phyloP scores from a whole-genome alignment of 352 stramenopile species.

The Pythium utonaiense region DNA sequence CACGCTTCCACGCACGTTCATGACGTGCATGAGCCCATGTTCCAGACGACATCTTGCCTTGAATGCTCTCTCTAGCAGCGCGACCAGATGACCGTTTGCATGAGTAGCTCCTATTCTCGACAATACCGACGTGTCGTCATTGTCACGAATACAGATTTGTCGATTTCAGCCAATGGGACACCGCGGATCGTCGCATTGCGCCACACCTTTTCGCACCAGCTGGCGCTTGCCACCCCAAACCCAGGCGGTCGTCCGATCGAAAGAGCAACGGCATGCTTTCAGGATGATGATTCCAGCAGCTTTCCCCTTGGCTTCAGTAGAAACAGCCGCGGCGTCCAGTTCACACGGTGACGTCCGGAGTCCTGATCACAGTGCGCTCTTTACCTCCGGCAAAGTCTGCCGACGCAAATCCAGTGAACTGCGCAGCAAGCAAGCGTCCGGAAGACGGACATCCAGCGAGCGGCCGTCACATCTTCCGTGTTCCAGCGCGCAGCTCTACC shows the following conservation, averaged over 20 bases:
- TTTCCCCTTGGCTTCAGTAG: slow-evolving; percentile 1
- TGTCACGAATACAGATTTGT: neutral
- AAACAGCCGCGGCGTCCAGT: neutral
- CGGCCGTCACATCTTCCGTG: neutral
- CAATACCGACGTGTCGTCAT: neutral
- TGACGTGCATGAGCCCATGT: neutral
- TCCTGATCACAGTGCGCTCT: neutral
- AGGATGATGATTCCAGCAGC: slow-evolving; percentile 2
- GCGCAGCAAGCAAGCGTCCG: neutral
- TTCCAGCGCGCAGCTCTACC: neutral
- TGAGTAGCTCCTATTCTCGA: neutral
- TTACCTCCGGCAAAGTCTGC: neutral
- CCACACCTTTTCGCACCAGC: slow-evolving; percentile 1
- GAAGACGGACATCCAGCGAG: neutral
- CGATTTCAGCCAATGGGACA: neutral
- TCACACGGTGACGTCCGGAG: neutral
- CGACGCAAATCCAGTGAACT: neutral
- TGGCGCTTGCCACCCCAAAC: neutral
- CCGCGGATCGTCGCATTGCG: neutral
- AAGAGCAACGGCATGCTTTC: neutral
- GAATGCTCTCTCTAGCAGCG: neutral
- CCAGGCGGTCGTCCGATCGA: neutral
- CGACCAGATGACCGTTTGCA: neutral
- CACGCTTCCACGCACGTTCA: neutral
- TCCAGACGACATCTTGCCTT: neutral